These are phyloP conservation scores for Hyphodiscus hymeniophilus DNA, from an alignment of 495 filamentous ascomycete genomes.

Conservation along the genomic window DNA sequence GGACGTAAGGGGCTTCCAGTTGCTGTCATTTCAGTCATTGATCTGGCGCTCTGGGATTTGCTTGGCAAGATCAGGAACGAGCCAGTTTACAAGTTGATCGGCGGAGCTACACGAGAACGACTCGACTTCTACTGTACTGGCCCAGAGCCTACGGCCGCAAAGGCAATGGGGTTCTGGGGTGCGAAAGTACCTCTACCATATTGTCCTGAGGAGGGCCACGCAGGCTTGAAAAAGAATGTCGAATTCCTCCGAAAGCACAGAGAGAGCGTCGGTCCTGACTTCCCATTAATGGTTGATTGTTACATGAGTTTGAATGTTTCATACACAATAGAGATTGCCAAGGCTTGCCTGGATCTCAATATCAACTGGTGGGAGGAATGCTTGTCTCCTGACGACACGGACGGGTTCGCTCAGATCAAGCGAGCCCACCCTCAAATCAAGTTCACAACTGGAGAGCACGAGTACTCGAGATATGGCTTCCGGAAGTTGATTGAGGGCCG, in stretches of 20 bases:
- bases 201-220: slow-evolving; percentile 76
- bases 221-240: slow-evolving; percentile 77
- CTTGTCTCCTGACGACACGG: slow-evolving; percentile 79
- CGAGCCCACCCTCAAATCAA: slow-evolving; percentile 81
- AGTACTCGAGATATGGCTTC: slow-evolving; percentile 88
- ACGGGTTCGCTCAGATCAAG: slow-evolving; percentile 83
- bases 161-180: slow-evolving; percentile 77
- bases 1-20: slow-evolving; percentile 84
- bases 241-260: slow-evolving; percentile 80
- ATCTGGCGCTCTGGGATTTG: slow-evolving; percentile 87
- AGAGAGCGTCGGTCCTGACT: slow-evolving; percentile 77
- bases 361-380: slow-evolving; percentile 98
- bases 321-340: slow-evolving; percentile 85
- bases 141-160: slow-evolving; percentile 69
- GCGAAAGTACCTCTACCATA: slow-evolving; percentile 84
- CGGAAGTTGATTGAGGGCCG: slow-evolving; percentile 87
- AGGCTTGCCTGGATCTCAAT: slow-evolving; percentile 68
- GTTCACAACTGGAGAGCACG: slow-evolving; percentile 93
- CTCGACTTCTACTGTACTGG: slow-evolving; percentile 93
- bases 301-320: slow-evolving; percentile 91
- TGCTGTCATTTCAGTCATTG: slow-evolving; percentile 88
- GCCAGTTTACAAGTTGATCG: slow-evolving; percentile 91
- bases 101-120: slow-evolving; percentile 69
- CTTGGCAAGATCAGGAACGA: slow-evolving; percentile 83
- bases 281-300: slow-evolving; percentile 90